Evolutionary conservation across 345 rosid species (phyloP).

Genomic region (Abelmoschus esculentus): DNA sequence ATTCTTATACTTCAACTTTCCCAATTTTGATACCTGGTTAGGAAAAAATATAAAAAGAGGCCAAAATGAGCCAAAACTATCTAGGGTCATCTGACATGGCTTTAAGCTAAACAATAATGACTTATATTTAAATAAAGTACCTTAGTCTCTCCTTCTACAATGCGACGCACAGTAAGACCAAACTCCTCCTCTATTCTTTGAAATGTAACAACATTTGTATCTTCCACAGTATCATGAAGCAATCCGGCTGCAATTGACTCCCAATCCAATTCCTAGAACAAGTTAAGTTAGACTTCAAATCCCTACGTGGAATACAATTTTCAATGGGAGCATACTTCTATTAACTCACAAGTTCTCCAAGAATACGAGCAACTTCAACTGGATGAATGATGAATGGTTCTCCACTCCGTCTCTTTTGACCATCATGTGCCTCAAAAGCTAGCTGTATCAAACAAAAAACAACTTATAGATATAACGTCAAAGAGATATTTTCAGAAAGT

Average conservation of each 20-base stretch:
- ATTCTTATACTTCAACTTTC: slow-evolving; percentile 77
- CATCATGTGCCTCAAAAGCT: slow-evolving; percentile 96
- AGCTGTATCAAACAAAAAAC: slow-evolving; percentile 48
- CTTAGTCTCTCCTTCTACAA: slow-evolving; percentile 99
- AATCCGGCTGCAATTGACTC: slow-evolving; percentile 96
- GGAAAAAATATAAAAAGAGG: slow-evolving; percentile 8
- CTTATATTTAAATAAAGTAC: slow-evolving; percentile 29
- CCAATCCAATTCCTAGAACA: slow-evolving; percentile 89
- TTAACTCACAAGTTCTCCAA: slow-evolving; percentile 86
- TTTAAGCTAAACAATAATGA: neutral
- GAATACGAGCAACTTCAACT: slow-evolving; percentile 90
- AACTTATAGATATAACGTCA: slow-evolving; percentile 15
- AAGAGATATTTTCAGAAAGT: neutral
- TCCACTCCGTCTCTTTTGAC: slow-evolving; percentile 96
- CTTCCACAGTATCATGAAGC: slow-evolving; percentile 97
- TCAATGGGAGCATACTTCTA: slow-evolving; percentile 8
- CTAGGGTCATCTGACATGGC: slow-evolving; percentile 3
- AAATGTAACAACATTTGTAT: slow-evolving; percentile 84
- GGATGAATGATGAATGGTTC: slow-evolving; percentile 99
- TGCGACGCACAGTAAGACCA: slow-evolving; percentile 78
- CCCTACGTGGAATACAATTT: slow-evolving; percentile 10
- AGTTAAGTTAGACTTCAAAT: slow-evolving; percentile 18
- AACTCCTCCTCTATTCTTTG: slow-evolving; percentile 87
- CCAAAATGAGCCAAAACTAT: slow-evolving; percentile 9
- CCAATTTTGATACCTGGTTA: slow-evolving; percentile 83